These are phyloP conservation scores for Telfairia occidentalis DNA, from an alignment of 331 rosid species.

Conservation along the genomic window DNA sequence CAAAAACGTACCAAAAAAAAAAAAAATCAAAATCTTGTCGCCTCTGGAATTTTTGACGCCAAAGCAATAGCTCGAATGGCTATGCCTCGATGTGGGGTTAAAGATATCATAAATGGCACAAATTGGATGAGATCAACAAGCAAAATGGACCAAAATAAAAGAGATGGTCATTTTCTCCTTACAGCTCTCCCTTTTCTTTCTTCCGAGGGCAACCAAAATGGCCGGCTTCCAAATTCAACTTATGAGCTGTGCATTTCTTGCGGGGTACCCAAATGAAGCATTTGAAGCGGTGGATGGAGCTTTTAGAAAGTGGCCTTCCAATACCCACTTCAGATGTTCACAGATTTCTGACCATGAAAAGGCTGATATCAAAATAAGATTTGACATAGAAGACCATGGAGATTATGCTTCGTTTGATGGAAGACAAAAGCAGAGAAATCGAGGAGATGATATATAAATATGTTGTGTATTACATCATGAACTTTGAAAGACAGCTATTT, in stretches of 20 bases:
- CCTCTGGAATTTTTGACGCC: conserved; percentile 9
- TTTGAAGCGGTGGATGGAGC: conserved; percentile 13
- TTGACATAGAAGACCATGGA: conserved; percentile 19
- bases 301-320: conserved; percentile 20
- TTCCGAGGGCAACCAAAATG: conserved; percentile 23
- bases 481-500: too few relatives aligned
- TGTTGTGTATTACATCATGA: too few relatives aligned
- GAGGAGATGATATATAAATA: too few relatives aligned
- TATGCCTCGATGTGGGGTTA: conserved; percentile 29
- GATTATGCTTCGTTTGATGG: conserved; percentile 30
- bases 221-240: conserved; percentile 5
- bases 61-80: conserved; percentile 20
- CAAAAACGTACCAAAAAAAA: conserved; percentile 26
- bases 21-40: conserved; percentile 11
- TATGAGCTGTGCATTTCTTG: conserved; percentile 16
- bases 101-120: conserved; percentile 13
- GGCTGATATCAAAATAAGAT: conserved; percentile 21
- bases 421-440: too few relatives aligned
- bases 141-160: neutral
- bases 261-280: neutral
- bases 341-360: neutral
- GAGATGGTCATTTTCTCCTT: neutral
- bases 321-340: neutral
- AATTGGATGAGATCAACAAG: conserved; percentile 2
- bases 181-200: conserved; percentile 16